Evolutionary conservation across 805 yeast species (phyloP).

Genomic region (Hanseniaspora lindneri): DNA sequence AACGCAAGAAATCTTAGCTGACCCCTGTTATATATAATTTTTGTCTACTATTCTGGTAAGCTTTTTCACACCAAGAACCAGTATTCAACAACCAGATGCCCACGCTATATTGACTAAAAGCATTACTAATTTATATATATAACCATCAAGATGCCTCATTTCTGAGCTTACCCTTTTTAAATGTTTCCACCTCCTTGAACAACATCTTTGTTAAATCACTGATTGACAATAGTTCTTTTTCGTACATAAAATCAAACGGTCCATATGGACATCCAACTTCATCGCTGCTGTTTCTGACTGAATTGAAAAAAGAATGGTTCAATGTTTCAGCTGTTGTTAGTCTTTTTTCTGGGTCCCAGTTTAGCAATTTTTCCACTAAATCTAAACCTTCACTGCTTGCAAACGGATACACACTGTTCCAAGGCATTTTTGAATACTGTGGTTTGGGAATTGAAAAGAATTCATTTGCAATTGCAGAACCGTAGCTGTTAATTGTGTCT

Average conservation of each 20-base stretch:
- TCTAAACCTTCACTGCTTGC: slow-evolving; percentile 43
- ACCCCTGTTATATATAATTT: too few relatives aligned
- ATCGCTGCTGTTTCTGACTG: slow-evolving; percentile 42
- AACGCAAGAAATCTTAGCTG: too few relatives aligned
- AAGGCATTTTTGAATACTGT: slow-evolving; percentile 33
- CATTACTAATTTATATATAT: neutral
- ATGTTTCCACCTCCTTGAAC: slow-evolving; percentile 41
- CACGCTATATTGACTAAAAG: neutral
- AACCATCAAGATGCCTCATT: neutral
- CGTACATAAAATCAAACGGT: slow-evolving; percentile 59
- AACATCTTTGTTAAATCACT: slow-evolving; percentile 39
- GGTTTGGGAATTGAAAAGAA: slow-evolving; percentile 36
- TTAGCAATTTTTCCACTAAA: slow-evolving; percentile 42
- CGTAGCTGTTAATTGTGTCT: slow-evolving; percentile 35
- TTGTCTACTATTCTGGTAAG: too few relatives aligned
- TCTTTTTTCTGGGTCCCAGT: slow-evolving; percentile 54
- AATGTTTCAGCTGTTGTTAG: slow-evolving; percentile 46
- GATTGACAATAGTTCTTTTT: slow-evolving; percentile 32
- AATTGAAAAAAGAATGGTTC: slow-evolving; percentile 42
- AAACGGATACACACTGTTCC: slow-evolving; percentile 51
- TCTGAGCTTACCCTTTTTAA: slow-evolving; percentile 30
- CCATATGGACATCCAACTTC: slow-evolving; percentile 41
- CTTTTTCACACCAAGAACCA: too few relatives aligned
- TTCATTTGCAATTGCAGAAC: slow-evolving; percentile 38
- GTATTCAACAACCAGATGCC: too few relatives aligned